phyloP scores from a whole-genome alignment of 2,329 filamentous ascomycete genomes.

The Fusarium devonianum region DNA sequence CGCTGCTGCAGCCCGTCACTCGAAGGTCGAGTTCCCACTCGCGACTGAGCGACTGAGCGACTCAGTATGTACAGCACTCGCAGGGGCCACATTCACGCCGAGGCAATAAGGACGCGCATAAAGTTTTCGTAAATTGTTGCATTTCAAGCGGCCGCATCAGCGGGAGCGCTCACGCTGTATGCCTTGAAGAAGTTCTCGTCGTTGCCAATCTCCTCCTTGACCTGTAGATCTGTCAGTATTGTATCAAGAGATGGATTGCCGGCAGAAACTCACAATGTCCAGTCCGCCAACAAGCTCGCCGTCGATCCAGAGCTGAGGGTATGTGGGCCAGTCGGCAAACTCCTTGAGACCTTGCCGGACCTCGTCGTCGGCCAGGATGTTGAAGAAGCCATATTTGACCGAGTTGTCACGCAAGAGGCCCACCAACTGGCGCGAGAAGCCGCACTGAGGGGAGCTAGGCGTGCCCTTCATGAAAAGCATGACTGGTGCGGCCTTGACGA shows the following conservation, averaged over 20 bases:
- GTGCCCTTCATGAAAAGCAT: slow-evolving; percentile 99
- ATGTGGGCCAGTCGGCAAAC: slow-evolving; percentile 98
- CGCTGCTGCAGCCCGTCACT: slow-evolving; percentile 3
- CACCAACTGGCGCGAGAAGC: slow-evolving; percentile 92
- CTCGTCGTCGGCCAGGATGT: slow-evolving; percentile 96
- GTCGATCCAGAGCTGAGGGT: slow-evolving; percentile 90
- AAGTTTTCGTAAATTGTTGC: slow-evolving; percentile 17
- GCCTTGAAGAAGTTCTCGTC: slow-evolving; percentile 82
- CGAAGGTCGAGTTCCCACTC: background rate
- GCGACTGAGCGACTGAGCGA: slow-evolving; percentile 2
- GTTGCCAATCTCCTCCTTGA: slow-evolving; percentile 90
- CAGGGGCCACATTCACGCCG: slow-evolving; percentile 14
- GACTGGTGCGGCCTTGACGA: slow-evolving; percentile 94
- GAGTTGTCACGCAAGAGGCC: slow-evolving; percentile 84
- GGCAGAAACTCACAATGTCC: slow-evolving; percentile 79
- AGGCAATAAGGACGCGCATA: slow-evolving; percentile 11
- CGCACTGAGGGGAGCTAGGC: slow-evolving; percentile 84
- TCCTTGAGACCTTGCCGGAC: slow-evolving; percentile 96
- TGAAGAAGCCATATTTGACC: slow-evolving; percentile 98
- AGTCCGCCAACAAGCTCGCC: slow-evolving; percentile 92
- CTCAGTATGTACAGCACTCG: slow-evolving; percentile 1
- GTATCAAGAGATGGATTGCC: background rate
- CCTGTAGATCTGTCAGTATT: slow-evolving; percentile 57
- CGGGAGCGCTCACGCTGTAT: slow-evolving; percentile 65
- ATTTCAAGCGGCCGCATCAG: slow-evolving; percentile 49